Base-by-base conservation (phyloP, 495 filamentous ascomycete genomes). In the Rhypophila decipiens region DNA sequence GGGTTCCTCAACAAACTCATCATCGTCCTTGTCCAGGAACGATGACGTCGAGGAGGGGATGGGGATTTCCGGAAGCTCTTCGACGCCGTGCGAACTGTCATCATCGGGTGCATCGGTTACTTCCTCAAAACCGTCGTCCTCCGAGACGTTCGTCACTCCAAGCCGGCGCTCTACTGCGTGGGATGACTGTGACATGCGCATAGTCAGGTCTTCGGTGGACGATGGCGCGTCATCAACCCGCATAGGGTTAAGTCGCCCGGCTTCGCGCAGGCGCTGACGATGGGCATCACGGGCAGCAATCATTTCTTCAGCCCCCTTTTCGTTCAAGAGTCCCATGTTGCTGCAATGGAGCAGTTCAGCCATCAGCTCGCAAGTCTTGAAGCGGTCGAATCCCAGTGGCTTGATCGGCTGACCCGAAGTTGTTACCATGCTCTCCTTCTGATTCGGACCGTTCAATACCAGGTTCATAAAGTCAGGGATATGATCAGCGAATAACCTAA, bases 351-450 rank as follows among this genome's bases (percentile, higher is more conserved):
- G 68, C 37, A 99, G 72, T 58, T 99, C 93, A 2, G 93, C 93
- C 94, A 99, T 97, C 53, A 99, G 72, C 66, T 99, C 93, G 61
- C 94, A 99, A 0, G 93, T 96, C 73, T 99, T 99, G 74, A 99
- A 99, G 9, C 93, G 76, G 63, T 99, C 93, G 58, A 99, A 99
- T 2, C 93, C 94, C 15, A 99, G 72, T 7, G 94, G 91, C 67
- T 99, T 90, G 46, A 97, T 95, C 60, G 82, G 85, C 41, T 78
- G 78, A 24, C 91, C 91, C 72, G 91, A 99, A 1, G 93, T 91
- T 5, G 72, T 74, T n/a, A 61, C 54, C 3, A 71, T 55, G 5
- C 57, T 58, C n/a, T 66, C 58, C 49, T 68, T 65, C 39, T 73
- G 64, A 0, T 69, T 63, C 0, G 71, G 67, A 5, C 84, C 85